Base-by-base conservation (phyloP, 2,329 filamentous ascomycete species). In the Fusarium multiceps region DNA sequence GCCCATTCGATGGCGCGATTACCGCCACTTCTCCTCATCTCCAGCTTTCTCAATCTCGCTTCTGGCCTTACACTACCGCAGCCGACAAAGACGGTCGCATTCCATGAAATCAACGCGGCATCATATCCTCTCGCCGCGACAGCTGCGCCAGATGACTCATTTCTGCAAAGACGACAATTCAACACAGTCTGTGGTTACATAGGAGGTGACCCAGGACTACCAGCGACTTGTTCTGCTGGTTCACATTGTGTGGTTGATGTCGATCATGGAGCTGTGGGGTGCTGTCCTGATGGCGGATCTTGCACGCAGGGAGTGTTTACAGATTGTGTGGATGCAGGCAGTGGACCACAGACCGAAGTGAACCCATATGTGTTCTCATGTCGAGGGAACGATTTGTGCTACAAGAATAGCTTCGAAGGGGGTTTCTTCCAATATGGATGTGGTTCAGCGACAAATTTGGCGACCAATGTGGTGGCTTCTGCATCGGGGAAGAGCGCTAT, bases 181-280 rank as follows among this genome's bases (percentile, higher is more conserved):
- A 87, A 87, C 76, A 89, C 87, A 18, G 75, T 89, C 59, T 89
- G 87, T 71, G 87, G 87, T 43, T 89, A 84, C 76, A 81, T 89
- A 72, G 84, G 83, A 64, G 87, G 86, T 23, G 76, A 88, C 67
- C 76, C 82, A 2, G 77, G 78, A 25, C 77, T 88, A 30, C 85
- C 87, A 4, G 87, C 87, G 41, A 89, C 87, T 40, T 89, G 87
- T 74, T 83, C 81, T 28, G 81, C 83, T 0, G 87, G 87, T 34
- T 88, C 86, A 40, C 86, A 89, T 75, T 89, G 87, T 73, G 87
- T 86, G 25, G 78, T 86, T 45, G 86, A 88, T 65, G 76, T 80
- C 21, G 78, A 80, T 20, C 80, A 84, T 58, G 80, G 82, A 28
- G 83, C 83, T n/a, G 79, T 88, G 32, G 86, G 86, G 48, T 88